phyloP scores from a whole-genome alignment of 345 rosid species.

The Abelmoschus esculentus region DNA sequence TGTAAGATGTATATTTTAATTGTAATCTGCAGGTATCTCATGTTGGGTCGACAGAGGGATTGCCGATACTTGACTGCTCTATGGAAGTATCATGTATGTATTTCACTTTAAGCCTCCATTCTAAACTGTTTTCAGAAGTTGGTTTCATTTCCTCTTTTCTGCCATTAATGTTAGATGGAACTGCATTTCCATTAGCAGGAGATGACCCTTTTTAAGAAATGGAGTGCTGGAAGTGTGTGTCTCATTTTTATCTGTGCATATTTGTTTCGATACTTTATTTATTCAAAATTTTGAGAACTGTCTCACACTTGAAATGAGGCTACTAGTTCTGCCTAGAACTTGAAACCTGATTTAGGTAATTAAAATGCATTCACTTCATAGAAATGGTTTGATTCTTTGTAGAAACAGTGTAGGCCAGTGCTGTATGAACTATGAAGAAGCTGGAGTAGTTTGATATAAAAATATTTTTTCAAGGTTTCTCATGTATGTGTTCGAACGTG shows the following conservation, averaged over 20 bases:
- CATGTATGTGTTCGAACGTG: background rate
- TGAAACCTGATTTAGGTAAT: background rate
- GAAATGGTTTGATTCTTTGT: background rate
- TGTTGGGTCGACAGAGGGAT: constrained; percentile 58
- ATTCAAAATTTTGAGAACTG: background rate
- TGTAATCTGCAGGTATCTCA: constrained; percentile 63
- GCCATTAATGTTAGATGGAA: background rate
- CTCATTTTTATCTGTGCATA: background rate
- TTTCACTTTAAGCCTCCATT: constrained; percentile 12
- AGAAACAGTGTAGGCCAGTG: background rate
- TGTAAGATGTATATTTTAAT: constrained; percentile 6
- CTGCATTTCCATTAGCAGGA: background rate
- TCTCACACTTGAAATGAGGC: background rate
- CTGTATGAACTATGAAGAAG: background rate
- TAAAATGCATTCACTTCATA: background rate
- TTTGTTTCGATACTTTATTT: background rate
- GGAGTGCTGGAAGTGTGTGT: background rate
- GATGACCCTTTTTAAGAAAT: background rate
- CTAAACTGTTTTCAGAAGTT: background rate
- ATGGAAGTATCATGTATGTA: constrained; percentile 50
- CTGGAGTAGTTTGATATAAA: background rate
- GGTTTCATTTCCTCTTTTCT: background rate
- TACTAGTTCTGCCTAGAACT: background rate
- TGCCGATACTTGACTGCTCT: constrained; percentile 63
- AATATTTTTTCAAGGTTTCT: background rate